These are phyloP conservation scores for Lecanicillium sp. DNA, from an alignment of 2,329 filamentous ascomycete species.

Conservation along the genomic window DNA sequence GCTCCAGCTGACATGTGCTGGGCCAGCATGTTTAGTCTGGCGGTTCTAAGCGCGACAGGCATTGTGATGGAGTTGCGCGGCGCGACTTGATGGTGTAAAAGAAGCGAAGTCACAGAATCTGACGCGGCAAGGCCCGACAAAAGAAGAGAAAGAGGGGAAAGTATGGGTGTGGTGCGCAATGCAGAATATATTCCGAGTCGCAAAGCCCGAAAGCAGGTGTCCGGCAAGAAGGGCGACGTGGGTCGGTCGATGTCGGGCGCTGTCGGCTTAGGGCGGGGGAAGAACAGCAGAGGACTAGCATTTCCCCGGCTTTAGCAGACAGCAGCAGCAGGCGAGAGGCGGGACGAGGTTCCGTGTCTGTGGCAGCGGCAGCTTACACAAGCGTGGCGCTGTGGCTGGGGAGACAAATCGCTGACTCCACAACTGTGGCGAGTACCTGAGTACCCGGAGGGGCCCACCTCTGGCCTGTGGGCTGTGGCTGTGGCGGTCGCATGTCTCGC, in stretches of 20 bases:
- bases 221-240: slow-evolving; percentile 8
- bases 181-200: slow-evolving; percentile 3
- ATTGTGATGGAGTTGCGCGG: slow-evolving; percentile 20
- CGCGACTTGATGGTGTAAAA: background rate
- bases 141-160: slow-evolving; percentile 11
- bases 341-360: background rate
- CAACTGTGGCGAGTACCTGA: too few relatives aligned
- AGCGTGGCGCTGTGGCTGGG: background rate
- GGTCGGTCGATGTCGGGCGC: slow-evolving; percentile 24
- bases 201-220: slow-evolving; percentile 8
- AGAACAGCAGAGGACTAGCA: background rate
- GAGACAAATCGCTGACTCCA: too few relatives aligned
- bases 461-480: too few relatives aligned
- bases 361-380: background rate
- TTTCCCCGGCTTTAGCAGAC: background rate
- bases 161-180: slow-evolving; percentile 9
- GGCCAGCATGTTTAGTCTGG: slow-evolving; percentile 30
- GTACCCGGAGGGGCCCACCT: too few relatives aligned
- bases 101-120: slow-evolving; percentile 6
- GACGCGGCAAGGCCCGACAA: slow-evolving; percentile 1
- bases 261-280: slow-evolving; percentile 33
- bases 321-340: too few relatives aligned
- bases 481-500: too few relatives aligned
- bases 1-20: slow-evolving; percentile 33
- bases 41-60: slow-evolving; percentile 27